Evolutionary conservation across 2,329 filamentous ascomycete genomes (phyloP).

Genomic region (Rosellinia necatrix): DNA sequence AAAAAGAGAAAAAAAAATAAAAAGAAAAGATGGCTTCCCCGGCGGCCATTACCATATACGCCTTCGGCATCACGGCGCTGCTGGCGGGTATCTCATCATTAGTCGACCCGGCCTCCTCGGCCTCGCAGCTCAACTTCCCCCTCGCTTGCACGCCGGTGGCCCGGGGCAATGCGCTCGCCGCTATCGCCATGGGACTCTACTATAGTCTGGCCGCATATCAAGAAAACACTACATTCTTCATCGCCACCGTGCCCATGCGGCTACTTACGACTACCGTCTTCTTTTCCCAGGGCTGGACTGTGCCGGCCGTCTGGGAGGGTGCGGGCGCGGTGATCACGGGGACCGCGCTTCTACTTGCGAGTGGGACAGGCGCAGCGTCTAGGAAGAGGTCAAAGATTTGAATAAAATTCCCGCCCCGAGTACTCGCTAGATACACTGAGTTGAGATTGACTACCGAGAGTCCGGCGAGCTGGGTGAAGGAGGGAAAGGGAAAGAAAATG

Average conservation of each 20-base stretch:
- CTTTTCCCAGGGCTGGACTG: slow-evolving; percentile 36
- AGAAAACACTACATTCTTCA: slow-evolving; percentile 40
- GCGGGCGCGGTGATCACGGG: slow-evolving; percentile 32
- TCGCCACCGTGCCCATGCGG: slow-evolving; percentile 41
- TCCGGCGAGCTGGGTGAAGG: too few relatives aligned
- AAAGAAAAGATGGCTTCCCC: slow-evolving; percentile 21
- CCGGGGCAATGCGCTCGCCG: slow-evolving; percentile 34
- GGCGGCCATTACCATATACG: slow-evolving; percentile 30
- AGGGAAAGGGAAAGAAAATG: too few relatives aligned
- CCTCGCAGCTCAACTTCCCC: slow-evolving; percentile 15
- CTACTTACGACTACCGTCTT: slow-evolving; percentile 38
- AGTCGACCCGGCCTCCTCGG: slow-evolving; percentile 22
- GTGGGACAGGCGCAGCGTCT: background rate
- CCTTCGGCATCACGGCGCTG: slow-evolving; percentile 33
- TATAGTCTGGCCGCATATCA: slow-evolving; percentile 41
- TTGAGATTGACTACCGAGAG: background rate
- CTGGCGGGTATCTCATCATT: slow-evolving; percentile 28
- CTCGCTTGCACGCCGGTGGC: slow-evolving; percentile 25
- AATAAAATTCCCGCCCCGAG: too few relatives aligned
- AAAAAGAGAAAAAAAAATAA: too few relatives aligned
- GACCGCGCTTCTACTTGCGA: slow-evolving; percentile 8
- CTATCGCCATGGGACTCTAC: slow-evolving; percentile 42
- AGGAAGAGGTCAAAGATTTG: too few relatives aligned
- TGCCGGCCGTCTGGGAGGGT: slow-evolving; percentile 39
- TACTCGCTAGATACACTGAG: too few relatives aligned